These are phyloP conservation scores for Hamamelis virginiana DNA, from an alignment of 164 flowering plant genomes.

Conservation along the genomic window DNA sequence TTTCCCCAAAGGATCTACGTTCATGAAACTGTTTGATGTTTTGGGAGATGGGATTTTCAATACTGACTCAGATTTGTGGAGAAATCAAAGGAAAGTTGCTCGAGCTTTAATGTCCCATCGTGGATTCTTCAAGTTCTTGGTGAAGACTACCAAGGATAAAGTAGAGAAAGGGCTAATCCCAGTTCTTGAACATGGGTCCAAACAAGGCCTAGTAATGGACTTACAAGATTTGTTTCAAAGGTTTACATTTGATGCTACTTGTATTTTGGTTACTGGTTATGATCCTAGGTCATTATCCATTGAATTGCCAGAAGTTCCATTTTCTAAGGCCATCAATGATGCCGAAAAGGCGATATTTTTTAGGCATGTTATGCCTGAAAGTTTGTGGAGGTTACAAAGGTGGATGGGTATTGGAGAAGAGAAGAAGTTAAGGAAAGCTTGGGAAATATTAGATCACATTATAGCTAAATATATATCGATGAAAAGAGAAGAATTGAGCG, in stretches of 20 bases:
- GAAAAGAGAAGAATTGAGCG: slow-evolving; percentile 4
- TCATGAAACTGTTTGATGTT: slow-evolving; percentile 27
- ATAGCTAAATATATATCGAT: slow-evolving; percentile 7
- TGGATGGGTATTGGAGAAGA: slow-evolving; percentile 29
- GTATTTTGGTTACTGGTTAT: slow-evolving; percentile 23
- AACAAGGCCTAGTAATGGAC: slow-evolving; percentile 22
- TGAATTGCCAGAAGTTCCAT: slow-evolving; percentile 26
- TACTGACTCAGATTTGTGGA: slow-evolving; percentile 31
- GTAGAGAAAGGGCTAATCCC: slow-evolving; percentile 29
- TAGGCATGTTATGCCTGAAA: slow-evolving; percentile 30
- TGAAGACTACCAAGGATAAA: slow-evolving; percentile 13
- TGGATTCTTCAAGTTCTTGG: slow-evolving; percentile 14
- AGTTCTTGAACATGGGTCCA: slow-evolving; percentile 16
- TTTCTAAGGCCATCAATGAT: slow-evolving; percentile 33
- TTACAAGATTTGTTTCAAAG: slow-evolving; percentile 41
- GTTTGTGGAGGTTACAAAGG: slow-evolving; percentile 34
- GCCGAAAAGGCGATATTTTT: slow-evolving; percentile 25
- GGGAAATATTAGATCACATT: slow-evolving; percentile 13
- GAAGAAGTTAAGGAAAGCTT: slow-evolving; percentile 8
- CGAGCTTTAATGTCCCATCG: slow-evolving; percentile 2
- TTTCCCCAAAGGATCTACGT: slow-evolving; percentile 39
- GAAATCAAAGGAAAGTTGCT: slow-evolving; percentile 25
- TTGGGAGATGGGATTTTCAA: slow-evolving; percentile 50
- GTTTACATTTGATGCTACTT: slow-evolving; percentile 35
- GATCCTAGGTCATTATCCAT: slow-evolving; percentile 26